phyloP scores from a whole-genome alignment of 2,329 filamentous ascomycete species.

The Eurotiales sp. region DNA sequence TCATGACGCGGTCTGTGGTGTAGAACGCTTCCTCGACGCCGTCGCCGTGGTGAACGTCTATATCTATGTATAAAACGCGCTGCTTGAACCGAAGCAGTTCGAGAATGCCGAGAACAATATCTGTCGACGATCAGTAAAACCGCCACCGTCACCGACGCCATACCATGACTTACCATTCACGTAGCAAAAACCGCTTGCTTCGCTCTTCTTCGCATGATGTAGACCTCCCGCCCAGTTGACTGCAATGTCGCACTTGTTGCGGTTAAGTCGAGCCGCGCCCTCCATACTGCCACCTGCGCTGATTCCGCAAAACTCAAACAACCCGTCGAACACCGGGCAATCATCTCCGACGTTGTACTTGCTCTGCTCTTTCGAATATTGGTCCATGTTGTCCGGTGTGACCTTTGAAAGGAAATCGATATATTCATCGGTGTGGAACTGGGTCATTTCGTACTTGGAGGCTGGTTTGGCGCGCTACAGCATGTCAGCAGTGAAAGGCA shows the following conservation, averaged over 20 bases:
- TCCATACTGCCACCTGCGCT: slow-evolving; percentile 69
- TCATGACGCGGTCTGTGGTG: slow-evolving; percentile 69
- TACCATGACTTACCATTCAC: slow-evolving; percentile 63
- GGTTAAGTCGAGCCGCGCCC: slow-evolving; percentile 63
- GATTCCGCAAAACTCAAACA: slow-evolving; percentile 69
- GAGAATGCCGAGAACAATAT: slow-evolving; percentile 64
- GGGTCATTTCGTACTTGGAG: slow-evolving; percentile 67
- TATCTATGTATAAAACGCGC: slow-evolving; percentile 63
- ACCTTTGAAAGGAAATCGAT: slow-evolving; percentile 76
- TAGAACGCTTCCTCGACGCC: slow-evolving; percentile 70
- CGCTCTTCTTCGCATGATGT: slow-evolving; percentile 92
- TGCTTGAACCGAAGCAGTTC: slow-evolving; percentile 62
- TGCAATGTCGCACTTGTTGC: slow-evolving; percentile 65
- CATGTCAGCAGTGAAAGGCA: not conserved
- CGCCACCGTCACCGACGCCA: not conserved
- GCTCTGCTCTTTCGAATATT: slow-evolving; percentile 85
- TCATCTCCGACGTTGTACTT: slow-evolving; percentile 66
- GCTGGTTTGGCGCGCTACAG: slow-evolving; percentile 72
- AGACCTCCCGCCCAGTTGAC: slow-evolving; percentile 91
- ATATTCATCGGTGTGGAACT: slow-evolving; percentile 71
- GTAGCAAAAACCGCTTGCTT: slow-evolving; percentile 96
- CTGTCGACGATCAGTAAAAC: slow-evolving; percentile 34
- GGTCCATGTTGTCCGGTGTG: slow-evolving; percentile 97
- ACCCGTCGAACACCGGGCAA: slow-evolving; percentile 64
- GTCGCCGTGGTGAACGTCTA: slow-evolving; percentile 65